Evolutionary conservation across 129 eudicot species (phyloP), one percentile per base, ranked within the genome.

Genomic region (Sambucus nigra): DNA sequence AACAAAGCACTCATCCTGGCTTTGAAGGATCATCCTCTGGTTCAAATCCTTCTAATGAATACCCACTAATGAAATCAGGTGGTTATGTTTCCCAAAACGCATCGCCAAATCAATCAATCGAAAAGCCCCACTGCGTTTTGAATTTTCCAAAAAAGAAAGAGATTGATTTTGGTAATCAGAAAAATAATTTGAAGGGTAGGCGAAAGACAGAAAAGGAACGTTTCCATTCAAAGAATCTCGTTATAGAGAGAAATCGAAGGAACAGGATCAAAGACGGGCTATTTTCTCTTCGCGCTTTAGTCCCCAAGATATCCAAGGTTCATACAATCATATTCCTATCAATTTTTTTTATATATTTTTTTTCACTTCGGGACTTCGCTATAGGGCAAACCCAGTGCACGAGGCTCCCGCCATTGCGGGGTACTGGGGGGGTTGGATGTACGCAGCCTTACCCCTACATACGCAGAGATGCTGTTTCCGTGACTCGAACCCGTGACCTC

Each of bases 281-380:
- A 29, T 73, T 70, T 51, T 60, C 79, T 55, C 73, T 89, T 17
- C 93, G 97, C 11, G 61, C 97, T 61, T 63, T 84, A 65, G 95
- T 84, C 60, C 97, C 95, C 12, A 89, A 84, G 29, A 89, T 89
- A 61, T 40, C 97, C 50, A 89, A 89, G 97, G 97, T 81, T 61
- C 41, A 1, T 14, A 25, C 45, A 29, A 28, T 14, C 9, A 8
- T 19, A 59, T 24, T 22, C 14, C 54, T 49, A 15, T 20, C 17
- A 46, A n/a, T n/a, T n/a, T n/a, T n/a, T n/a, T n/a, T n/a, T n/a
- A n/a, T n/a, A n/a, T n/a, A n/a, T n/a, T n/a, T n/a, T n/a, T n/a
- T n/a, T n/a, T n/a, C n/a, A n/a, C n/a, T n/a, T n/a, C n/a, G n/a
- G n/a, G n/a, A n/a, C n/a, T n/a, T n/a, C n/a, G n/a, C n/a, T n/a